Conservation (phyloP, 202 grass and related monocot genomes). For the Setaria italica region DNA sequence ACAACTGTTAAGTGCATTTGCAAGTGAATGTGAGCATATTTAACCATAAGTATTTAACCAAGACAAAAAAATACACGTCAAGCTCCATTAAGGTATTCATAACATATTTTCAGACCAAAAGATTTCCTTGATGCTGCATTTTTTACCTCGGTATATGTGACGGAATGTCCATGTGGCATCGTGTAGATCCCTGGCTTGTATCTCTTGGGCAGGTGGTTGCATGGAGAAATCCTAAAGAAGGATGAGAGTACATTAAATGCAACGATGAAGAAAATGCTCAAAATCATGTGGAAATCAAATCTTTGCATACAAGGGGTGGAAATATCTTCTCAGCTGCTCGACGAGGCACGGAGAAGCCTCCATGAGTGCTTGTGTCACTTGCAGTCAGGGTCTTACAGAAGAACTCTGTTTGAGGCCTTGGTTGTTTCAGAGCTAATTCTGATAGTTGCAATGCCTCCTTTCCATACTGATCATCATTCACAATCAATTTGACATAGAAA, state of each 20-base stretch:
- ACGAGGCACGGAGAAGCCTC: constrained; percentile 97
- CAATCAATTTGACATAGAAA: constrained; percentile 14
- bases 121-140: background rate
- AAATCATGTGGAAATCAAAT: constrained; percentile 10
- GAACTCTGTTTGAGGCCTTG: constrained; percentile 84
- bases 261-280: background rate
- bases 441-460: constrained; percentile 93
- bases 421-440: constrained; percentile 86
- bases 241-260: background rate
- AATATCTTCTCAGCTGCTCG: constrained; percentile 97
- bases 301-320: constrained; percentile 73
- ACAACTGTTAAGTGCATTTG: background rate
- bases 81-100: background rate
- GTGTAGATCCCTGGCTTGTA: constrained; percentile 93
- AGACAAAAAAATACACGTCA: background rate
- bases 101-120: background rate
- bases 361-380: constrained; percentile 98
- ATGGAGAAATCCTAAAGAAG: constrained; percentile 80
- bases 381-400: constrained; percentile 99
- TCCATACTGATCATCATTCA: constrained; percentile 75
- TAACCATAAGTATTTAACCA: background rate
- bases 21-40: background rate
- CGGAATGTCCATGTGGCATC: constrained; percentile 92
- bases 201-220: constrained; percentile 93
- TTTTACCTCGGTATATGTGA: constrained; percentile 92